A percentile compares a stretch with the other conserved stretches of the same genome.
Evolutionary conservation across 1,284 basidiomycete genomes (phyloP).

Genomic region (Ceratobasidium papillatum): DNA sequence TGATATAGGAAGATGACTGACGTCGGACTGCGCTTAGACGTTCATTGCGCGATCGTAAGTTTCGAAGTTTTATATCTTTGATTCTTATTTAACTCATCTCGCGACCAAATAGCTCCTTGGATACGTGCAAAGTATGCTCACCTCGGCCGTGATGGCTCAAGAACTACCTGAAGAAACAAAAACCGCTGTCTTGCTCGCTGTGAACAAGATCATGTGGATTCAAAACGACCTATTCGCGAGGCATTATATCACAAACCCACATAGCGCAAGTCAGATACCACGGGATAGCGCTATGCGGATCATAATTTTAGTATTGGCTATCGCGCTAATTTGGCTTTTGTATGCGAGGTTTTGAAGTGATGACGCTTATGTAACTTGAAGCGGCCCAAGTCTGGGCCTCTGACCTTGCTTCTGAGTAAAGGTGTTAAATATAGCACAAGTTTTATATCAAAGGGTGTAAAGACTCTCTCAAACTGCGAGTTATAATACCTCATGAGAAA

Average conservation of each 20-base stretch:
- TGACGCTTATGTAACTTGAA: not conserved
- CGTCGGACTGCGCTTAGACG: slow-evolving; percentile 16
- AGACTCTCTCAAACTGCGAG: too few species aligned
- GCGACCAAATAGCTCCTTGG: slow-evolving; percentile 23
- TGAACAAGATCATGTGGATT: slow-evolving; percentile 44
- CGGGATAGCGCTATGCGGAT: not conserved
- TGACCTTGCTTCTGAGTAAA: too few species aligned
- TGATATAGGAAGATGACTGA: not conserved
- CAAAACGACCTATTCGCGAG: slow-evolving; percentile 44
- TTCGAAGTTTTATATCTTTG: not conserved
- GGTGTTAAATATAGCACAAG: too few species aligned
- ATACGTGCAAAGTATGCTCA: slow-evolving; percentile 34
- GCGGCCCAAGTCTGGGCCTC: too few species aligned
- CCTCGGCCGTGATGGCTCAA: slow-evolving; percentile 29
- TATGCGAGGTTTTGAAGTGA: not conserved
- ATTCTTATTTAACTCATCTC: not conserved
- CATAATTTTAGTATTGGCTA: not conserved
- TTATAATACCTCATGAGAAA: too few species aligned
- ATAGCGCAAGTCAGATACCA: not conserved
- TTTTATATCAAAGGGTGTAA: too few species aligned
- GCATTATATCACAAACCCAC: slow-evolving; percentile 37
- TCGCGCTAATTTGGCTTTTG: not conserved
- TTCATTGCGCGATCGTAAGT: slow-evolving; percentile 41
- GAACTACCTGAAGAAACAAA: slow-evolving; percentile 39
- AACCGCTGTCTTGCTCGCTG: slow-evolving; percentile 25